Base-by-base conservation (phyloP, 83 land plant genomes). In the Thuja plicata region DNA sequence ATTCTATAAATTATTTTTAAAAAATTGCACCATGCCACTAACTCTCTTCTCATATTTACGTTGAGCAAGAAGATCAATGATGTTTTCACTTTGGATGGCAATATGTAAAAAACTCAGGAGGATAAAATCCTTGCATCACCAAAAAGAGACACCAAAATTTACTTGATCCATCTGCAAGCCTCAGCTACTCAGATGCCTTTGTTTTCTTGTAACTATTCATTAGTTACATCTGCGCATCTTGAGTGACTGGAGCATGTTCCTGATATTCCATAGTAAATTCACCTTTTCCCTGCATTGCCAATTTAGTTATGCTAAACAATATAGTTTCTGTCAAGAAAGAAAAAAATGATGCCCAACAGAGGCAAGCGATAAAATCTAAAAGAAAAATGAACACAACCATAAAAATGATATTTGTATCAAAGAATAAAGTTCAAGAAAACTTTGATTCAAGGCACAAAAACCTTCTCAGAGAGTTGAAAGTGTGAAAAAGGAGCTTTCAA, bases 221-320 rank as follows among this genome's bases (percentile, higher is more conserved):
- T 52, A 98, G 92, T 90, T 94, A 94, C 89, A 87, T 87, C 88
- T 98, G 99, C 88, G 94, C 97, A 90, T 99, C 99, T 60, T 94
- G 92, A 34, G 99, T 90, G 74, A 99, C 99, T 40, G 95, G 91
- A 24, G 91, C 89, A 84, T 99, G 99, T 86, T 99, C 97, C 30
- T 90, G 88, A 90, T 99, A 99, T 87, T 99, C 99, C 99, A 99
- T 99, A 10, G 99, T 96, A 87, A 99, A 99, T 89, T 99, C 99
- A 41, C 99, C 99, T 91, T 99, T 99, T 13, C 99, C 99, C 98
- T 97, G 97, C 50, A 78, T 46, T 46, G 41, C 46, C 81, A 12
- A 41, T n/a, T 2, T 12, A 55, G 34, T 12, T 46, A 13, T 12
- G 30, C 32, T 73, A 73, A 37, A n/a, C n/a, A n/a, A n/a, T n/a